phyloP scores from a whole-genome alignment of 768 basidiomycete species.

The Lactifluus hygrophoroides region DNA sequence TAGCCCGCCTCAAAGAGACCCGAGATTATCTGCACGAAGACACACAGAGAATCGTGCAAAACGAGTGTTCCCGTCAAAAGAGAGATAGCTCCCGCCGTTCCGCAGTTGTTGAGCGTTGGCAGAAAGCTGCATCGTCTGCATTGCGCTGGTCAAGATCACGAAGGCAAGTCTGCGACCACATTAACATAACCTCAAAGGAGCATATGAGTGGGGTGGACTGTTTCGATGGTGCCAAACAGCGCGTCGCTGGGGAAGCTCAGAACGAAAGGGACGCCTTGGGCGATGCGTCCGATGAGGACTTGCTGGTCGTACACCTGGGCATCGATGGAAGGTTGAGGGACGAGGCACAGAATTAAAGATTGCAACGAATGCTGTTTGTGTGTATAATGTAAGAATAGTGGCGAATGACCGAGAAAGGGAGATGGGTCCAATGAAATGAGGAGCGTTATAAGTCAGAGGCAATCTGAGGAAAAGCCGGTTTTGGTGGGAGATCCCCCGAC shows the following conservation, averaged over 20 bases:
- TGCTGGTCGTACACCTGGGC: constrained; percentile 27
- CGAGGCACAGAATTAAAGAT: constrained; percentile 27
- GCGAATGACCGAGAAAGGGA: background rate
- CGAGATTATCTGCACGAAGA: constrained; percentile 33
- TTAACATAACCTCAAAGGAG: constrained; percentile 54
- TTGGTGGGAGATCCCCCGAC: constrained; percentile 46
- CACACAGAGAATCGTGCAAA: constrained; percentile 38
- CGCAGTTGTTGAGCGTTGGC: constrained; percentile 38
- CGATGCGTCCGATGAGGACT: constrained; percentile 22
- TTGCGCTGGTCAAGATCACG: constrained; percentile 40
- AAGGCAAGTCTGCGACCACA: constrained; percentile 47
- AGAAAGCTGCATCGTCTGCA: constrained; percentile 34
- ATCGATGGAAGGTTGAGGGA: constrained; percentile 32
- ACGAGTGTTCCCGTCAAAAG: constrained; percentile 33
- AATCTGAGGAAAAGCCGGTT: constrained; percentile 28
- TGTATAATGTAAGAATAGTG: background rate
- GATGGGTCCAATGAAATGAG: background rate
- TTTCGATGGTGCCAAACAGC: constrained; percentile 45
- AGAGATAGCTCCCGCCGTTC: constrained; percentile 19
- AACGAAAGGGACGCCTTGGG: constrained; percentile 2
- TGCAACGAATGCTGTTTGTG: background rate
- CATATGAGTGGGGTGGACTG: constrained; percentile 75
- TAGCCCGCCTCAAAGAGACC: constrained; percentile 35
- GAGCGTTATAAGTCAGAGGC: constrained; percentile 16
- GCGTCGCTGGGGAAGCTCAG: constrained; percentile 12